Conservation (phyloP, 306 rosid species). For the Crataegus laevigata region DNA sequence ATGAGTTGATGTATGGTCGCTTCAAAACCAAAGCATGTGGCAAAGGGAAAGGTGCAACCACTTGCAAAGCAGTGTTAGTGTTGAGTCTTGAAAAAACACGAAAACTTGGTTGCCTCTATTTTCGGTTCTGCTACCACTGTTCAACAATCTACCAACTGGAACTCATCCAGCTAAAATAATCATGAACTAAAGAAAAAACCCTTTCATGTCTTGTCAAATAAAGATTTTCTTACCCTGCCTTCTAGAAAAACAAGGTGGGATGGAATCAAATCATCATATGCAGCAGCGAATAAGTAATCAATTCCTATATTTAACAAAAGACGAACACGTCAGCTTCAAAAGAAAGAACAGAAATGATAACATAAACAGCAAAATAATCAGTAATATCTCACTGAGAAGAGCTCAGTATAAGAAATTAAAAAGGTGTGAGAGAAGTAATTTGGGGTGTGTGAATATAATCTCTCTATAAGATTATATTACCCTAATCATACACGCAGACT, state of each 20-base stretch:
- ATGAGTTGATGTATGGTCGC: neutral
- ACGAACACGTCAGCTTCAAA: neutral
- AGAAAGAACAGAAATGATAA: neutral
- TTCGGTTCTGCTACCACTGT: neutral
- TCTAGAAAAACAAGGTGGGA: slow-evolving; percentile 42
- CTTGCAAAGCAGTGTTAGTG: slow-evolving; percentile 3
- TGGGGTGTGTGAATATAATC: no score
- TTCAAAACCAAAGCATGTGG: no score
- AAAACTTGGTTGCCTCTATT: neutral
- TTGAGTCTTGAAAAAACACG: neutral
- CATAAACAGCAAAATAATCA: neutral
- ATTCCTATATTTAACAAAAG: slow-evolving; percentile 17
- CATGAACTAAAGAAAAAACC: neutral
- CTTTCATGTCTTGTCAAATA: neutral
- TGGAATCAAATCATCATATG: slow-evolving; percentile 34
- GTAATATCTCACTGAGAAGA: neutral
- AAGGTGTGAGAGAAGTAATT: no score
- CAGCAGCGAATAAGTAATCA: slow-evolving; percentile 55
- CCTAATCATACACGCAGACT: neutral
- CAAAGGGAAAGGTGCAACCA: no score
- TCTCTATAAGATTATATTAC: neutral
- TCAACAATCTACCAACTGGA: neutral
- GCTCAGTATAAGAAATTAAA: neutral
- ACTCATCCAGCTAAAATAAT: neutral
- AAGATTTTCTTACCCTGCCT: slow-evolving; percentile 35